phyloP scores from a whole-genome alignment of 1,284 basidiomycete species.

The Rhodofomes roseus region DNA sequence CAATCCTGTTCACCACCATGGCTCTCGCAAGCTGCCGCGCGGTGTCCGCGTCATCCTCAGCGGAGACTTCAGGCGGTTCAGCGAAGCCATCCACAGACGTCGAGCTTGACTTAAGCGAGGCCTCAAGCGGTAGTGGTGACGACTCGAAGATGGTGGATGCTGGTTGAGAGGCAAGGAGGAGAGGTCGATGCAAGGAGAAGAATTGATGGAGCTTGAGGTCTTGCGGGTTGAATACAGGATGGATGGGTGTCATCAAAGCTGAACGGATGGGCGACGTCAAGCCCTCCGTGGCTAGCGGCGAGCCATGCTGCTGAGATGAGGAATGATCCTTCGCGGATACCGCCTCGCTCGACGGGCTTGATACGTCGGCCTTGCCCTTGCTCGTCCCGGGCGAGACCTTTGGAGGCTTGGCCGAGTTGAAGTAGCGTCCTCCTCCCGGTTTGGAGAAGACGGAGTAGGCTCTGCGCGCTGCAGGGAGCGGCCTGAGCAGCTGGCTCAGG shows the following conservation, averaged over 20 bases:
- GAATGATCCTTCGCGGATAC: slow-evolving; percentile 22
- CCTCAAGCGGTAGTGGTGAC: slow-evolving; percentile 23
- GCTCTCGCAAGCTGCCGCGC: slow-evolving; percentile 70
- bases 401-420: slow-evolving; percentile 62
- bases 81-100: slow-evolving; percentile 34
- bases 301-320: slow-evolving; percentile 11
- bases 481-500: slow-evolving; percentile 47
- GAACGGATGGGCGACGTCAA: slow-evolving; percentile 5
- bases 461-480: slow-evolving; percentile 45
- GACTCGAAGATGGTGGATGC: slow-evolving; percentile 51
- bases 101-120: slow-evolving; percentile 7
- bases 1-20: slow-evolving; percentile 59
- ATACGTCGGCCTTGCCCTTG: slow-evolving; percentile 25
- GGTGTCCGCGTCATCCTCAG: slow-evolving; percentile 71
- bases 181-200: slow-evolving; percentile 72
- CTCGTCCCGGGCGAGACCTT: slow-evolving; percentile 21
- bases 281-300: slow-evolving; percentile 12
- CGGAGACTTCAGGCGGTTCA: slow-evolving; percentile 47
- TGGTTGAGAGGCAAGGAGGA: slow-evolving; percentile 62
- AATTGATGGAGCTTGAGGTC: slow-evolving; percentile 77
- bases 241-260: slow-evolving; percentile 27
- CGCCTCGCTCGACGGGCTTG: slow-evolving; percentile 16
- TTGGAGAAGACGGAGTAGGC: slow-evolving; percentile 78
- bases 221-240: slow-evolving; percentile 55
- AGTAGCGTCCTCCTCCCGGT: slow-evolving; percentile 69